Evolutionary conservation across 1,139 yeast genomes (phyloP), one percentile per base, ranked within the genome.

Genomic region (Scheffersomyces lignicola): DNA sequence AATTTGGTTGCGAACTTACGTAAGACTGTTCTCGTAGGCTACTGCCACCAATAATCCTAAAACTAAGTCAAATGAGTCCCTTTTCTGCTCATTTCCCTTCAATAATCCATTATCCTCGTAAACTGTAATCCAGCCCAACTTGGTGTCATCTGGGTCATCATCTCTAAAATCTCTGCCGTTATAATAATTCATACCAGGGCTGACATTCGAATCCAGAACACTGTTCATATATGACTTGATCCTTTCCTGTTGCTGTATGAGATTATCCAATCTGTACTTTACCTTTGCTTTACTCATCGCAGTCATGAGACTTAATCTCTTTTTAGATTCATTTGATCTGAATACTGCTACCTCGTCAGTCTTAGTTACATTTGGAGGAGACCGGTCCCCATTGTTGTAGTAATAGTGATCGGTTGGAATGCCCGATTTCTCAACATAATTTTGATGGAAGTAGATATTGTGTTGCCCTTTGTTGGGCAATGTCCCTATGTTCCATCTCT

Each of bases 61-160:
- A 1, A 71, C 75, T 34, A 70, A 46, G 43, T 78, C 82, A 68
- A 80, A 79, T 62, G 70, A 66, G 0, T 81, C 81, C 22, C 56
- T 54, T 22, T 48, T 38, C 11, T 35, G 34, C 3, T 30, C 29
- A 2, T 44, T 44, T 5, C 54, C 52, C 13, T 46, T 44, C 31
- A 62, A 56, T 10, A 60, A 32, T 34, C 47, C 33, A 2, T 41
- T 39, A 36, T 76, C 76, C 29, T 79, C 83, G 45, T 74, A 78
- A 2, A 80, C 61, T 0, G 85, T 78, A 4, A 80, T 51, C 86
- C 86, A 80, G 1, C 86, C 85, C 24, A 78, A 44, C 45, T 78
- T 80, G 36, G 64, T 69, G 31, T 75, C 78, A 48, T 75, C 77
- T 0, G 85, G 84, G 4, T 71, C 59, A 51, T 80, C 86, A 50